Evolutionary conservation across 805 yeast species (phyloP).

Genomic region (Saccharomycopsis sp.): DNA sequence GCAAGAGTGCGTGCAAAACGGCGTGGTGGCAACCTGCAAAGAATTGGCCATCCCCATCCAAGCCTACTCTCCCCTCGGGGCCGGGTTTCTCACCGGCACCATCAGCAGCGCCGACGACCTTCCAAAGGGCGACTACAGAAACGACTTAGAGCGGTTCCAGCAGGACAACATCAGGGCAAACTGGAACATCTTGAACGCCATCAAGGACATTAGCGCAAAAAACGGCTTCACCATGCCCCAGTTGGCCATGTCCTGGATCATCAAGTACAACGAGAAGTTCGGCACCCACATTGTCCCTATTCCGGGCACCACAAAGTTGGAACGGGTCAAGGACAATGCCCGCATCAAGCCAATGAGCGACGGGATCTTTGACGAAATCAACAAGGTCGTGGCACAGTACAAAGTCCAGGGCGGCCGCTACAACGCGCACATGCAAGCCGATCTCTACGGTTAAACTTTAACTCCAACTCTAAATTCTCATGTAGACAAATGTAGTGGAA

Average conservation of each 20-base stretch:
- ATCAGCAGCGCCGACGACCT: constrained; percentile 39
- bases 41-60: constrained; percentile 55
- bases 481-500: too few species aligned
- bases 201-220: too few species aligned
- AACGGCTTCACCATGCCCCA: constrained; percentile 51
- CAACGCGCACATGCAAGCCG: constrained; percentile 20
- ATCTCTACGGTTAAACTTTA: too few species aligned
- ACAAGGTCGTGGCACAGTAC: constrained; percentile 34
- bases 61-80: constrained; percentile 77
- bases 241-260: constrained; percentile 59
- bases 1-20: constrained; percentile 50
- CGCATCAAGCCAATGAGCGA: constrained; percentile 39
- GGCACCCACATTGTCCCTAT: constrained; percentile 48
- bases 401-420: constrained; percentile 52
- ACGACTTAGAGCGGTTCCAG: constrained; percentile 43
- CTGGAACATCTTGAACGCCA: too few species aligned
- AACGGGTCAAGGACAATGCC: constrained; percentile 58
- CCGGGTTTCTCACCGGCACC: constrained; percentile 67
- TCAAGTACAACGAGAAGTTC: constrained; percentile 38
- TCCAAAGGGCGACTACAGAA: constrained; percentile 49
- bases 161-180: constrained; percentile 32
- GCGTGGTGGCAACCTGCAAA: constrained; percentile 50
- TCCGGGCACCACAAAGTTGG: constrained; percentile 61
- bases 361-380: constrained; percentile 48
- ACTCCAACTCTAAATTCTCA: too few species aligned